Conservation (phyloP, 208 protist species). For the Trypanosoma conorhini region DNA sequence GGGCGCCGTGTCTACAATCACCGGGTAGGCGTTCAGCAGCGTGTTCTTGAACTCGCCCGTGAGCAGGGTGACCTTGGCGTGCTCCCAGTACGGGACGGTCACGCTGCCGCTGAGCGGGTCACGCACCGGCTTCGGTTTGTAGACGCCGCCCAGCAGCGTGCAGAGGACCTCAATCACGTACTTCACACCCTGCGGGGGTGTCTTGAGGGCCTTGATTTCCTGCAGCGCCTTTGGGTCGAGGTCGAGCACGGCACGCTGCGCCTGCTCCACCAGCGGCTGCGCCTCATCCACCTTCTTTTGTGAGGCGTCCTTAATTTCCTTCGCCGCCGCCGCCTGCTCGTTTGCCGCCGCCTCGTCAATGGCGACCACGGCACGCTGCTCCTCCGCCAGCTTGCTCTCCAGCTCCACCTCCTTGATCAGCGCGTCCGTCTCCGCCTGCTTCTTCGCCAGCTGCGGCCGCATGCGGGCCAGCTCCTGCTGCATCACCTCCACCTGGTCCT, state of each 20-base stretch:
- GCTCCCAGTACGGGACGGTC: slow-evolving; percentile 94
- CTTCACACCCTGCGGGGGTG: slow-evolving; percentile 96
- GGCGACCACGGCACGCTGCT: slow-evolving; percentile 80
- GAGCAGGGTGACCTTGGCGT: slow-evolving; percentile 83
- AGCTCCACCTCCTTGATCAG: slow-evolving; percentile 86
- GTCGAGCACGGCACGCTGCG: slow-evolving; percentile 90
- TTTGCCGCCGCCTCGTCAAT: slow-evolving; percentile 92
- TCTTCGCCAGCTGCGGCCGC: slow-evolving; percentile 89
- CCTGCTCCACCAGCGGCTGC: slow-evolving; percentile 94
- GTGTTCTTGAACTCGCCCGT: slow-evolving; percentile 91
- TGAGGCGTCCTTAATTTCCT: slow-evolving; percentile 95
- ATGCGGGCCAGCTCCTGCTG: slow-evolving; percentile 92
- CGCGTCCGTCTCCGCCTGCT: slow-evolving; percentile 88
- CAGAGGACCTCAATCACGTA: slow-evolving; percentile 93
- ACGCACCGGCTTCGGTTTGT: slow-evolving; percentile 86
- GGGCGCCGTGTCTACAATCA: slow-evolving; percentile 88
- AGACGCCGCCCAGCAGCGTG: slow-evolving; percentile 84
- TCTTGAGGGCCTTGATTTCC: slow-evolving; percentile 96
- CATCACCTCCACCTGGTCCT: slow-evolving; percentile 96
- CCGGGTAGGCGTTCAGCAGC: slow-evolving; percentile 78
- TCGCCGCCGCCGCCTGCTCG: slow-evolving; percentile 88
- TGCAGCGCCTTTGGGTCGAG: slow-evolving; percentile 94
- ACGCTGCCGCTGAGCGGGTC: slow-evolving; percentile 85
- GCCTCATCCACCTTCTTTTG: slow-evolving; percentile 96
- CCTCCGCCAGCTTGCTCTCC: slow-evolving; percentile 88